Conservation (phyloP, 192 early-diverging fungal genomes). For the Coemansia sp. region DNA sequence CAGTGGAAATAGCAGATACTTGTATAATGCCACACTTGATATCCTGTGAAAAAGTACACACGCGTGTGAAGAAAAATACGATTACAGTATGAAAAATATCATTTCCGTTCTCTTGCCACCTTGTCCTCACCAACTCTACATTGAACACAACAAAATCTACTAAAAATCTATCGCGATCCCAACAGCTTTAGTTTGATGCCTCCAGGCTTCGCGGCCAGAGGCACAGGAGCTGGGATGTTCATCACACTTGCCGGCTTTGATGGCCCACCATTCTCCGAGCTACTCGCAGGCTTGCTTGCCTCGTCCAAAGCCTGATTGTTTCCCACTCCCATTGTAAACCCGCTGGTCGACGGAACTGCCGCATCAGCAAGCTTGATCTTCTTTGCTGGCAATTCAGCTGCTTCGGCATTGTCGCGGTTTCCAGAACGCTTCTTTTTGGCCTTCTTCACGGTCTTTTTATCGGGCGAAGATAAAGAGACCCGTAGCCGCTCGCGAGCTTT, state of each 20-base stretch:
- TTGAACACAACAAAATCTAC: too few relatives aligned
- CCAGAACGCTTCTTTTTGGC: conserved; percentile 1
- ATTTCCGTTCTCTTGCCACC: too few relatives aligned
- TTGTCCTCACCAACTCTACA: too few relatives aligned
- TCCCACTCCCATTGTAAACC: conserved; percentile 11
- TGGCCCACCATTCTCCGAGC: not conserved
- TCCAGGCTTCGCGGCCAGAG: conserved; percentile 27
- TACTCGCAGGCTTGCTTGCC: not conserved
- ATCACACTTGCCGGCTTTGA: conserved; percentile 4
- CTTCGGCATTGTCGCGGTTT: not conserved
- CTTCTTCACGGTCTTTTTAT: conserved; percentile 6
- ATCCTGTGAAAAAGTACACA: too few relatives aligned
- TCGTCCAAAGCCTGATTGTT: conserved; percentile 5
- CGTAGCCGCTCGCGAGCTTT: conserved; percentile 30
- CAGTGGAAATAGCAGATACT: too few relatives aligned
- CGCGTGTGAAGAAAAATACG: too few relatives aligned
- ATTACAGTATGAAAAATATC: too few relatives aligned
- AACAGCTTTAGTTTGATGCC: conserved; percentile 44
- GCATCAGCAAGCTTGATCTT: conserved; percentile 24
- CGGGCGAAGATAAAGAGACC: conserved; percentile 3
- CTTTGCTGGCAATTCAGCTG: conserved; percentile 18
- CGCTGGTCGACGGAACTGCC: conserved; percentile 47
- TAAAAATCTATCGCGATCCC: conserved; percentile 12
- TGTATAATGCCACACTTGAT: too few relatives aligned
- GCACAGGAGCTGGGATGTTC: conserved; percentile 36